Percentiles rank a stretch among this genome's conserved stretches.
phyloP scores from a whole-genome alignment of 371 early-diverging fungal species.

The Apophysomyces ossiformis region DNA sequence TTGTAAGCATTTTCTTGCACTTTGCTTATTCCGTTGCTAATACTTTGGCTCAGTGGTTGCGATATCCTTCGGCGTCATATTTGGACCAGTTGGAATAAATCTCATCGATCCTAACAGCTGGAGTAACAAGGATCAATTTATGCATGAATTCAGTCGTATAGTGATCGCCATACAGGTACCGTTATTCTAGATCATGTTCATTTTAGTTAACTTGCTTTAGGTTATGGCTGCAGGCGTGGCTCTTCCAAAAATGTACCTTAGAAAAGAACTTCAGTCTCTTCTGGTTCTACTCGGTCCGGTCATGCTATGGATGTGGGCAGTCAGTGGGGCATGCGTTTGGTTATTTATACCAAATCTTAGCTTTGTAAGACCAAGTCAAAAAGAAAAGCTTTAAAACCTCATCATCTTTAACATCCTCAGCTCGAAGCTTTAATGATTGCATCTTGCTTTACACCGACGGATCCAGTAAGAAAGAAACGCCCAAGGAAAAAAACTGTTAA shows the following conservation, averaged over 20 bases:
- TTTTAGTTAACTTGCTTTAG: constrained; percentile 23
- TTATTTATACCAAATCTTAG: constrained; percentile 37
- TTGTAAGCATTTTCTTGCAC: constrained; percentile 45
- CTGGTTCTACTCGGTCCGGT: constrained; percentile 77
- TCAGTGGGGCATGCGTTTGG: constrained; percentile 42
- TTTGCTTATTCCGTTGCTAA: not conserved
- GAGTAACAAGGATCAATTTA: constrained; percentile 46
- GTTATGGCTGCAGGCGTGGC: constrained; percentile 84
- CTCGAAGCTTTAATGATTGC: constrained; percentile 48
- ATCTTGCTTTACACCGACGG: constrained; percentile 55
- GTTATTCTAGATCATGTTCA: not conserved
- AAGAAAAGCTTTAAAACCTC: not conserved
- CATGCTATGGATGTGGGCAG: constrained; percentile 72
- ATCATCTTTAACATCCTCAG: constrained; percentile 22
- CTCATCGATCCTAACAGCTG: constrained; percentile 42
- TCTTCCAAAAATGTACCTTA: constrained; percentile 59
- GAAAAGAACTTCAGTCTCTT: constrained; percentile 62
- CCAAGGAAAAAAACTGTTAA: not conserved
- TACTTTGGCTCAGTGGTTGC: constrained; percentile 66
- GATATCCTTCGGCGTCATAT: constrained; percentile 80
- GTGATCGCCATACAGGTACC: constrained; percentile 77
- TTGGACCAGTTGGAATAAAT: constrained; percentile 74
- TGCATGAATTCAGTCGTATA: constrained; percentile 74
- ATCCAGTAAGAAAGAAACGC: constrained; percentile 39
- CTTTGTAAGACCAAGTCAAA: constrained; percentile 29